These are phyloP conservation scores for Phytophthora sp. DNA, from an alignment of 352 stramenopile species.

Conservation along the genomic window DNA sequence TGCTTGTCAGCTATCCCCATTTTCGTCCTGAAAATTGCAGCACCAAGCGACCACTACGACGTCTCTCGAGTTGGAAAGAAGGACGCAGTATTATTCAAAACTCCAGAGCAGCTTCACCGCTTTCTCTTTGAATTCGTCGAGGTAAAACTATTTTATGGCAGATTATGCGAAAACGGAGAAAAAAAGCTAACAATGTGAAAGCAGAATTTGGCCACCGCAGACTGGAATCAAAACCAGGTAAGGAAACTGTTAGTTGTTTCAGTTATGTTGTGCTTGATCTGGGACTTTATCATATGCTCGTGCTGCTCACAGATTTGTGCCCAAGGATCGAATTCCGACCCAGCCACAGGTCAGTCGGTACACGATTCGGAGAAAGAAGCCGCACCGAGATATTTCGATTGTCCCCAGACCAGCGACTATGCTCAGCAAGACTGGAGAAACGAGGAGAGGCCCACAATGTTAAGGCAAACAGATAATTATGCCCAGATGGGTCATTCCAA, in stretches of 20 bases:
- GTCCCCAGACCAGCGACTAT: neutral
- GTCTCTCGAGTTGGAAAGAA: slow-evolving; percentile 33
- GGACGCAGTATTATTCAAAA: slow-evolving; percentile 42
- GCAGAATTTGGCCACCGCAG: slow-evolving; percentile 19
- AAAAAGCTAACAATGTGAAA: neutral
- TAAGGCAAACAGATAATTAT: neutral
- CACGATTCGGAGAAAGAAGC: neutral
- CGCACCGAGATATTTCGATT: neutral
- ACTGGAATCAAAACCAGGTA: slow-evolving; percentile 25
- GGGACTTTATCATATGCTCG: neutral
- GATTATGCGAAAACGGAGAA: neutral
- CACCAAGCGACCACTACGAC: slow-evolving; percentile 40
- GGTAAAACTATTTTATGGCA: slow-evolving; percentile 32
- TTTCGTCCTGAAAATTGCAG: slow-evolving; percentile 75
- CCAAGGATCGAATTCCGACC: neutral
- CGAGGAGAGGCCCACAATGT: neutral
- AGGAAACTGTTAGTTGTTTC: neutral
- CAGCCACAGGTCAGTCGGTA: neutral
- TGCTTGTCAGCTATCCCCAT: slow-evolving; percentile 63
- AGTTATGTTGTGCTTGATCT: neutral
- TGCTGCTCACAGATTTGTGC: neutral
- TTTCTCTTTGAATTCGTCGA: slow-evolving; percentile 55
- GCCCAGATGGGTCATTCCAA: neutral
- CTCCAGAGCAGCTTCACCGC: slow-evolving; percentile 39
- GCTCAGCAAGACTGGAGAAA: neutral